phyloP scores from a whole-genome alignment of 1,284 basidiomycete species.

The Boletus smithii region DNA sequence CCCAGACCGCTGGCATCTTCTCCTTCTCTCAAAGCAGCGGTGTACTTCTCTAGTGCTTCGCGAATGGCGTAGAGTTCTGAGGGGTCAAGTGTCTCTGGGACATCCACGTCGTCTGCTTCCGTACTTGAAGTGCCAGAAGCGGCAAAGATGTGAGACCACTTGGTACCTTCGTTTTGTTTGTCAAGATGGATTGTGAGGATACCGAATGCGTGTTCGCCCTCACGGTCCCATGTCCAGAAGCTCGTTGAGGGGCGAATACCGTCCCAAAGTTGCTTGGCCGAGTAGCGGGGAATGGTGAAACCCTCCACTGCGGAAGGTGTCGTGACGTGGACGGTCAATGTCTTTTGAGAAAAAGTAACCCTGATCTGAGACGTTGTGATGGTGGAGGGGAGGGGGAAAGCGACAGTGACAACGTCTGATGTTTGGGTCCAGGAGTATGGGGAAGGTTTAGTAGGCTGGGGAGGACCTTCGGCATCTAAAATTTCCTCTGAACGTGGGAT shows the following conservation, averaged over 20 bases:
- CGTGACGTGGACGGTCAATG: slow-evolving; percentile 64
- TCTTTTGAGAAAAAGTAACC: slow-evolving; percentile 61
- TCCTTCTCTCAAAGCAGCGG: slow-evolving; percentile 52
- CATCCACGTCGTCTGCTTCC: slow-evolving; percentile 59
- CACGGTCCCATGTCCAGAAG: slow-evolving; percentile 86
- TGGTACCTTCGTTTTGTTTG: slow-evolving; percentile 74
- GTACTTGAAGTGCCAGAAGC: slow-evolving; percentile 36
- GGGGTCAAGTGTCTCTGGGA: slow-evolving; percentile 87
- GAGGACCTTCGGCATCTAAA: slow-evolving; percentile 38
- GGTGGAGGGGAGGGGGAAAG: slow-evolving; percentile 73
- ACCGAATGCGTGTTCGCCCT: slow-evolving; percentile 62
- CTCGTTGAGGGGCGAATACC: slow-evolving; percentile 65
- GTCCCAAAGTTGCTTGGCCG: slow-evolving; percentile 71
- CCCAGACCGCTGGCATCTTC: slow-evolving; percentile 57
- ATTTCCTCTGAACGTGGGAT: slow-evolving; percentile 61
- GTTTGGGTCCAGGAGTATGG: slow-evolving; percentile 94
- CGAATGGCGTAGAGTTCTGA: slow-evolving; percentile 77
- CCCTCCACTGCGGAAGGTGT: slow-evolving; percentile 30
- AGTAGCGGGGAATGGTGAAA: slow-evolving; percentile 55
- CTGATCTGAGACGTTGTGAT: slow-evolving; percentile 64
- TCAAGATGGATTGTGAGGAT: slow-evolving; percentile 81
- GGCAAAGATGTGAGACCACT: slow-evolving; percentile 83
- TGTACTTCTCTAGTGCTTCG: slow-evolving; percentile 84
- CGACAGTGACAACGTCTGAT: slow-evolving; percentile 75
- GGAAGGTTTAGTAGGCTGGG: slow-evolving; percentile 45